Evolutionary conservation across 2,329 filamentous ascomycete genomes (phyloP).

Genomic region (Epichloe baconii): DNA sequence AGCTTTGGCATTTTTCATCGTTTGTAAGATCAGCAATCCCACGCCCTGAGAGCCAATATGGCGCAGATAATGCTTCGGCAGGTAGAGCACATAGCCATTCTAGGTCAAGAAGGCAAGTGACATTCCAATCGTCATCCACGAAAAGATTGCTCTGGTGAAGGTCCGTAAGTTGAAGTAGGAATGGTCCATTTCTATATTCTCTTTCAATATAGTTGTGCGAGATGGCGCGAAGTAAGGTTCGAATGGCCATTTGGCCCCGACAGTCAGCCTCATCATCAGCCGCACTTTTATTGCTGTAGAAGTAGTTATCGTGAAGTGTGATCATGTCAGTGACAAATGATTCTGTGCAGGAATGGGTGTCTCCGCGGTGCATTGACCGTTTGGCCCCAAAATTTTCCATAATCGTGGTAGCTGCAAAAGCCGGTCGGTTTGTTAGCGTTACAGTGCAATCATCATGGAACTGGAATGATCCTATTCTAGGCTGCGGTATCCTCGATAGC

Average conservation of each 20-base stretch:
- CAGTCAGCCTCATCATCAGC: slow-evolving; percentile 13
- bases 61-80: slow-evolving; percentile 8
- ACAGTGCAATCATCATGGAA: slow-evolving; percentile 19
- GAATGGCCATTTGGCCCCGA: slow-evolving; percentile 15
- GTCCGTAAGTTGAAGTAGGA: slow-evolving; percentile 18
- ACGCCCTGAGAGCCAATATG: slow-evolving; percentile 13
- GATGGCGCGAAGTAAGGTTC: slow-evolving; percentile 11
- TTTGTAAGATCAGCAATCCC: slow-evolving; percentile 9
- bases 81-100: slow-evolving; percentile 21
- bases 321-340: slow-evolving; percentile 14
- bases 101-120: slow-evolving; percentile 20
- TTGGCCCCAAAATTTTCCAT: slow-evolving; percentile 21
- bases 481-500: slow-evolving; percentile 16
- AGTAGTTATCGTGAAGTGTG: slow-evolving; percentile 12
- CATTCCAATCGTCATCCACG: slow-evolving; percentile 22
- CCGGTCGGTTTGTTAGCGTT: slow-evolving; percentile 16
- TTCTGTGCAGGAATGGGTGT: slow-evolving; percentile 19
- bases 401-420: slow-evolving; percentile 11
- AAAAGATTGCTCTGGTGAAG: slow-evolving; percentile 22
- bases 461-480: slow-evolving; percentile 16
- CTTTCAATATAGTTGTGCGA: slow-evolving; percentile 14
- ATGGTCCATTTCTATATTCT: slow-evolving; percentile 15
- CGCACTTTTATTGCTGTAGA: slow-evolving; percentile 14
- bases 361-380: slow-evolving; percentile 15
- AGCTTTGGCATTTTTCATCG: not conserved